Percentiles rank a stretch among this genome's conserved stretches.
Conservation (phyloP, 2,329 filamentous ascomycete species). For the Cadophora sp. region DNA sequence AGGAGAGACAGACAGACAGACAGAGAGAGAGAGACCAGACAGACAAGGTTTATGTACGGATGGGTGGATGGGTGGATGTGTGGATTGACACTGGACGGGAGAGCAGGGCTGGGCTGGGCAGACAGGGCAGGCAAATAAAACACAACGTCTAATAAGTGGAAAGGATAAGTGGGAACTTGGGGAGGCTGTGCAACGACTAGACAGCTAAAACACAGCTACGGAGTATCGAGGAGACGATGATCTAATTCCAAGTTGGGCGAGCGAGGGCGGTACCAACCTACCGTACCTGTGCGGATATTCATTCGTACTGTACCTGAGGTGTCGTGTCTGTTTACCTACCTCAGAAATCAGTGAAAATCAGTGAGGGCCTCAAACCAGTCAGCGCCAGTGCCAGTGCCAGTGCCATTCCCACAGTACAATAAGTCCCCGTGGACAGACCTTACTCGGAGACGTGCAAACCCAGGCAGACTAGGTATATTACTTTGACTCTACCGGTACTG, state of each 20-base stretch:
- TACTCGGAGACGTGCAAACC: slow-evolving; percentile 5
- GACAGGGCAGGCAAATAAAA: not conserved
- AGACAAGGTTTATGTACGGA: not conserved
- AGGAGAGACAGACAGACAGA: not conserved
- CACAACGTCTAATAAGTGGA: slow-evolving; percentile 12
- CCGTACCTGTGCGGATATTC: too few species aligned
- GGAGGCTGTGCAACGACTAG: slow-evolving; percentile 5
- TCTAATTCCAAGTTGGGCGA: not conserved
- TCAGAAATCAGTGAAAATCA: too few species aligned
- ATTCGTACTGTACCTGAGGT: too few species aligned
- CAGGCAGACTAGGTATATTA: not conserved
- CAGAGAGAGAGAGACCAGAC: too few species aligned
- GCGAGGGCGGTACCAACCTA: too few species aligned
- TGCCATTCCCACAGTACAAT: not conserved
- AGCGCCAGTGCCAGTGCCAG: too few species aligned
- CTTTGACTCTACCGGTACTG: too few species aligned
- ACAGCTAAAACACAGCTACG: slow-evolving; percentile 10
- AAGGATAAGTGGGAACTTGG: not conserved
- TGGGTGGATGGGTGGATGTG: not conserved
- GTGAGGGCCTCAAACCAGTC: too few species aligned
- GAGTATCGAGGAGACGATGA: not conserved
- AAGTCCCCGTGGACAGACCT: not conserved
- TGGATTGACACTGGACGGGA: not conserved
- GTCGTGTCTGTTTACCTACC: too few species aligned
- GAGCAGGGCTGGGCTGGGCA: not conserved